Base-by-base conservation (phyloP, 257 asterid species). In the Solanum dulcamara region DNA sequence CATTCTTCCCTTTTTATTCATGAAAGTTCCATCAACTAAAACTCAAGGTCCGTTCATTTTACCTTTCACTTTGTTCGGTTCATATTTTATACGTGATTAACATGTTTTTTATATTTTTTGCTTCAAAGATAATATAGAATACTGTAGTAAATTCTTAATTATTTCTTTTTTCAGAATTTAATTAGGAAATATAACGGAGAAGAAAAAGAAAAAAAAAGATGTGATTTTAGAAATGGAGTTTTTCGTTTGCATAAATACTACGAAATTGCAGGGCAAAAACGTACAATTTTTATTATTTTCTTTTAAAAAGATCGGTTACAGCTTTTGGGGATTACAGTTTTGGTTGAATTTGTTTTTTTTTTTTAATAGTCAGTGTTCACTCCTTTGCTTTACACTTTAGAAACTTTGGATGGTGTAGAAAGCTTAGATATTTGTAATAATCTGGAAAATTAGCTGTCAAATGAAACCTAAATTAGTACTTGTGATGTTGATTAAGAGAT, bases 11-110 rank as follows among this genome's bases (percentile, higher is more conserved):
- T 20, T 53, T 55, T 22, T 55, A 85, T 62, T 83, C 88, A 90
- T 93, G 93, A 92, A 89, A 85, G 88, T 89, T 86, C 93, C 93
- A 38, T 86, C 91, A 37, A 86, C 92, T 75, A 84, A 87, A 88
- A 83, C 87, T 89, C 95, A 91, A 93, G 98, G 98, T 93, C 10
- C 46, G 38, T 24, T 13, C 1, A 83, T 8, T 46, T 26, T n/a
- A 15, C 18, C 1, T 53, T 74, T 40, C 10, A 4, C 18, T 22
- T 80, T 66, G 7, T 9, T 51, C 60, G 10, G 14, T 48, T 51
- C 3, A 15, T 68, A n/a, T 33, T 62, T 51, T 66, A 0, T 7
- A 20, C 60, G 35, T 33, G n/a, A n/a, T n/a, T n/a, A n/a, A n/a
- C n/a, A n/a, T n/a, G n/a, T n/a, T n/a, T 10, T n/a, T 81, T 33